A percentile compares a stretch with the other conserved stretches of the same genome.
Conservation (phyloP, 352 stramenopile genomes). For the Phytophthora uliginosa region DNA sequence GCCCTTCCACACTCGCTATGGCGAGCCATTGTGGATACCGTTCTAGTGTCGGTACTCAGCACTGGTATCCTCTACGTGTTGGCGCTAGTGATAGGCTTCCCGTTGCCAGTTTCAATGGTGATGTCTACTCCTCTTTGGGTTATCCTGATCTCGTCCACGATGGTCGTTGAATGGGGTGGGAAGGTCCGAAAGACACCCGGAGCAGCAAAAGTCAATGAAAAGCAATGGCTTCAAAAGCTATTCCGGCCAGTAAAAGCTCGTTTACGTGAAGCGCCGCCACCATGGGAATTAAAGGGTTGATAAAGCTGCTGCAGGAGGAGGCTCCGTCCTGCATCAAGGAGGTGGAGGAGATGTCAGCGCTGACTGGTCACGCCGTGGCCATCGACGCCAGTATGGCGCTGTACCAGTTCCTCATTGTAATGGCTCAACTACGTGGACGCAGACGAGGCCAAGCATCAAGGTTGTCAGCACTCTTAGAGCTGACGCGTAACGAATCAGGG, state of each 20-base stretch:
- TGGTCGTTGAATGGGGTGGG: conserved; percentile 12
- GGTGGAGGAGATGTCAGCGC: conserved; percentile 94
- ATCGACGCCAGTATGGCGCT: conserved; percentile 99
- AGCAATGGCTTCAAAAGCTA: background rate
- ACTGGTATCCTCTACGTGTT: conserved; percentile 19
- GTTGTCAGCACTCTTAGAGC: no score
- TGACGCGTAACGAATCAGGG: no score
- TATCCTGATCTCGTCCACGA: conserved; percentile 6
- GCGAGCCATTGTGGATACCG: background rate
- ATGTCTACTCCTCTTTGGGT: conserved; percentile 11
- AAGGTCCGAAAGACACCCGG: conserved; percentile 9
- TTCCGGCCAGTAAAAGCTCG: background rate
- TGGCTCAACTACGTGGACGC: background rate
- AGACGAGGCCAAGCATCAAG: no score
- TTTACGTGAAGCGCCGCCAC: background rate
- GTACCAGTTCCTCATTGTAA: conserved; percentile 98
- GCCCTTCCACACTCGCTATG: conserved; percentile 42
- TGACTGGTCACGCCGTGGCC: conserved; percentile 97
- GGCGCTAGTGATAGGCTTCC: conserved; percentile 5
- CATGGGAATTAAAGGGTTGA: conserved; percentile 99
- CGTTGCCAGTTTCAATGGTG: conserved; percentile 20
- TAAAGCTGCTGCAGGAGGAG: conserved; percentile 99
- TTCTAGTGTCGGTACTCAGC: conserved; percentile 1
- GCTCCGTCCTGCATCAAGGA: conserved; percentile 97
- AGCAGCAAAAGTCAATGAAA: background rate